phyloP scores from a whole-genome alignment of 768 basidiomycete genomes.

The Auricularia heimuer region DNA sequence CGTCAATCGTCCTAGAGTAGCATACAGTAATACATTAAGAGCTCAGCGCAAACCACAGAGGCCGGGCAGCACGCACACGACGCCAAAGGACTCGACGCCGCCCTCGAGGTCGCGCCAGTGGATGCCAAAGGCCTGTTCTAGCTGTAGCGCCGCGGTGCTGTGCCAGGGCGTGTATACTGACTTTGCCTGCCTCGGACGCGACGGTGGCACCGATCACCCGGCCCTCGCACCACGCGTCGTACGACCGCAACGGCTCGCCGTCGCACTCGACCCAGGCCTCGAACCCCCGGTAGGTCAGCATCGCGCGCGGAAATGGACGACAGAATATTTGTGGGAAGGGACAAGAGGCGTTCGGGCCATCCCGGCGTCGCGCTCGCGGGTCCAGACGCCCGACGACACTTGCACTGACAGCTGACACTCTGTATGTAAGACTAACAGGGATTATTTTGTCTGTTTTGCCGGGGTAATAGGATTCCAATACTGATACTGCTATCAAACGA shows the following conservation, averaged over 20 bases:
- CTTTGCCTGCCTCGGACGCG: neutral
- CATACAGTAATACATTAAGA: neutral
- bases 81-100: neutral
- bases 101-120: slow-evolving; percentile 2
- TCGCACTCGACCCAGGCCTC: slow-evolving; percentile 2
- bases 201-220: neutral
- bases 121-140: neutral
- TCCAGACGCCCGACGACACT: too few species aligned
- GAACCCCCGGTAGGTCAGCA: neutral
- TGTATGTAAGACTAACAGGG: too few species aligned
- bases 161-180: neutral
- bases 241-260: neutral
- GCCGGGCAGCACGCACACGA: neutral
- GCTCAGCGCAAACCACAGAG: neutral
- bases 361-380: too few species aligned
- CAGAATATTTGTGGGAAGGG: too few species aligned
- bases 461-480: too few species aligned
- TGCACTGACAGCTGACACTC: too few species aligned
- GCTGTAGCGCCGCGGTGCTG: too few species aligned
- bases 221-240: slow-evolving; percentile 1
- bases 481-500: too few species aligned
- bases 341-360: too few species aligned
- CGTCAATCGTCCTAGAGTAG: neutral
- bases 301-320: neutral
- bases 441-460: too few species aligned